These are phyloP conservation scores for Coemansia sp. DNA, from an alignment of 371 early-diverging fungal species.

Conservation along the genomic window DNA sequence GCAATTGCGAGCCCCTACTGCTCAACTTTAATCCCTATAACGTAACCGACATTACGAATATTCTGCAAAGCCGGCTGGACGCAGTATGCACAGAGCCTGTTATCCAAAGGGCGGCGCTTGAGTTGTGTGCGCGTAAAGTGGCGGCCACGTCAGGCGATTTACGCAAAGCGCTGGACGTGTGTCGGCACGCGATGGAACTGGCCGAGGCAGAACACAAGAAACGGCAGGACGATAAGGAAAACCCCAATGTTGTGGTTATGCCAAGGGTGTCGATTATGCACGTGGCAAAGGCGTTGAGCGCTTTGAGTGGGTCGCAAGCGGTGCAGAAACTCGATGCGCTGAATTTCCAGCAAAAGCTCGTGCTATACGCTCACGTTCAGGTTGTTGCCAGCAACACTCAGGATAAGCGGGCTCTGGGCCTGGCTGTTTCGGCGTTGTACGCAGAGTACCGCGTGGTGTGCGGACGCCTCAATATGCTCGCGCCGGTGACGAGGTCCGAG, in stretches of 20 bases:
- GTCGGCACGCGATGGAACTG: conserved; percentile 79
- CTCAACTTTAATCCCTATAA: conserved; percentile 86
- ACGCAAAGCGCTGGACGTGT: conserved; percentile 87
- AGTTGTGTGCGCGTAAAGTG: conserved; percentile 89
- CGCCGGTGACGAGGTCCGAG: conserved; percentile 73
- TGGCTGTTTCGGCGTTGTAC: conserved; percentile 55
- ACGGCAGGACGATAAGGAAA: conserved; percentile 31
- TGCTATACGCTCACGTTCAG: conserved; percentile 51
- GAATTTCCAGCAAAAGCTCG: conserved; percentile 79
- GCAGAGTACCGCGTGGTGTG: conserved; percentile 60
- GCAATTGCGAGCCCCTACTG: conserved; percentile 77
- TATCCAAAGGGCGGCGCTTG: conserved; percentile 84
- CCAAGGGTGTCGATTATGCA: conserved; percentile 81
- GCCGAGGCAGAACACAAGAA: conserved; percentile 63
- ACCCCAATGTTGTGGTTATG: conserved; percentile 17
- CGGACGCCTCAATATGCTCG: conserved; percentile 53
- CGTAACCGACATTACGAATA: conserved; percentile 73
- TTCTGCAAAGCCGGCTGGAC: conserved; percentile 77
- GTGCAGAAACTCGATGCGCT: conserved; percentile 64
- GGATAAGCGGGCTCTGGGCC: not conserved
- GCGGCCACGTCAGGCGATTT: conserved; percentile 89
- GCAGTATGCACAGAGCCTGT: conserved; percentile 44
- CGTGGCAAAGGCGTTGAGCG: conserved; percentile 68
- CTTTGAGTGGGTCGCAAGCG: conserved; percentile 64
- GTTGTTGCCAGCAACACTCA: not conserved